A percentile compares a stretch with the other conserved stretches of the same genome.
These are phyloP conservation scores for Penicillium sclerotiorum DNA, from an alignment of 2,329 filamentous ascomycete genomes.

Conservation along the genomic window DNA sequence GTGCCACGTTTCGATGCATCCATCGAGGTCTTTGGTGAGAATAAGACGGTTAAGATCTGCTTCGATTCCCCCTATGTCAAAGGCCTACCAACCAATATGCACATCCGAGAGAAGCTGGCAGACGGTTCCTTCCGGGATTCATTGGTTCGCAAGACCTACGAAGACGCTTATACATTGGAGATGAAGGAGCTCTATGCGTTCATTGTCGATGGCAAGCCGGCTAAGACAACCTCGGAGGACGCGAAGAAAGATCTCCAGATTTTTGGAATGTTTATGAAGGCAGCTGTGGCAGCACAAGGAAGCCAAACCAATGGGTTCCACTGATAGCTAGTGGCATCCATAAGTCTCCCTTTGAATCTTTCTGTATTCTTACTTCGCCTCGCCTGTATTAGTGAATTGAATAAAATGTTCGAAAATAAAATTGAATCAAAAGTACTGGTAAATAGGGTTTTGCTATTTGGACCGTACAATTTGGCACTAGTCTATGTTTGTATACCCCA, in stretches of 20 bases:
- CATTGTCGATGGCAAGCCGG: constrained; percentile 39
- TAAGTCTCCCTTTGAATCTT: no score
- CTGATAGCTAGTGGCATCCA: no score
- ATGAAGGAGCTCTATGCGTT: constrained; percentile 44
- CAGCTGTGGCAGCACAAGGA: constrained; percentile 11
- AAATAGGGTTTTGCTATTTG: no score
- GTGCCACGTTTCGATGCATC: constrained; percentile 47
- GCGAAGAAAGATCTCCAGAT: constrained; percentile 45
- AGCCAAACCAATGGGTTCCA: no score
- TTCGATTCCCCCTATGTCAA: constrained; percentile 64
- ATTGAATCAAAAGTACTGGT: no score
- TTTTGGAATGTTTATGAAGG: constrained; percentile 42
- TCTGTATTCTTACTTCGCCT: no score
- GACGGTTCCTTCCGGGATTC: constrained; percentile 44
- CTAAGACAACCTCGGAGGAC: constrained; percentile 48
- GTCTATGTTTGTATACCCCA: no score
- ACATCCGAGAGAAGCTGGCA: constrained; percentile 46
- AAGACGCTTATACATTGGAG: constrained; percentile 51
- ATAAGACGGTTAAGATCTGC: constrained; percentile 57
- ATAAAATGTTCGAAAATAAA: no score
- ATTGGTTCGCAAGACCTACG: constrained; percentile 48
- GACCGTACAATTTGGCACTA: no score
- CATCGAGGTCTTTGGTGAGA: constrained; percentile 51
- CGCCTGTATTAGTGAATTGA: no score
- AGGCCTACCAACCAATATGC: constrained; percentile 57